Conservation (phyloP, 345 rosid species). For the Lepidium africanum region DNA sequence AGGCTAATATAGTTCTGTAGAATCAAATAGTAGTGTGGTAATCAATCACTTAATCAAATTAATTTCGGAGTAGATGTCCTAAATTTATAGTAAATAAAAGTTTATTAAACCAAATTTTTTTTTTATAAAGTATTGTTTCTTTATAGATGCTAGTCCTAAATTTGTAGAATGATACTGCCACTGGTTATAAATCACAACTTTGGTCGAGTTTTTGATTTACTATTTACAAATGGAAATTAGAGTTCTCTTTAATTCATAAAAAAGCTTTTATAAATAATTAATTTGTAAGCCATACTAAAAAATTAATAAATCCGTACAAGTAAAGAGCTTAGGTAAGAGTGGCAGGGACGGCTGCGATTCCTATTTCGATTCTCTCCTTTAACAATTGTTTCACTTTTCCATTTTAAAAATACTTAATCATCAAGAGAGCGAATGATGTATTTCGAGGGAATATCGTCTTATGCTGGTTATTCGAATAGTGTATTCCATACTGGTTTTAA, state of each 20-base stretch:
- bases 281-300: not conserved
- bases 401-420: no score
- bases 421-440: not conserved
- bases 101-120: not conserved
- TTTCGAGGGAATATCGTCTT: no score
- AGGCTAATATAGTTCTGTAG: no score
- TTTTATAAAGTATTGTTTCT: no score
- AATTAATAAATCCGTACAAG: slow-evolving; percentile 14
- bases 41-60: no score
- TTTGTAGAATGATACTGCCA: not conserved
- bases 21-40: no score
- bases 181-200: not conserved
- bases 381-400: not conserved
- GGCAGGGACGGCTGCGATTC: slow-evolving; percentile 29
- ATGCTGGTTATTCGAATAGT: no score
- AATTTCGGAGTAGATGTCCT: no score
- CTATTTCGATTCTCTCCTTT: slow-evolving; percentile 9
- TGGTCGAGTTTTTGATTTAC: not conserved
- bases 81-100: no score
- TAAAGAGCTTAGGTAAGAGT: not conserved
- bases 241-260: not conserved
- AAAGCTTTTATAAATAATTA: not conserved
- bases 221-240: not conserved
- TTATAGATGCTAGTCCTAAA: not conserved
- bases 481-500: no score